These are phyloP conservation scores for Amanita pallidorosea DNA, from an alignment of 768 basidiomycete genomes.

Conservation along the genomic window DNA sequence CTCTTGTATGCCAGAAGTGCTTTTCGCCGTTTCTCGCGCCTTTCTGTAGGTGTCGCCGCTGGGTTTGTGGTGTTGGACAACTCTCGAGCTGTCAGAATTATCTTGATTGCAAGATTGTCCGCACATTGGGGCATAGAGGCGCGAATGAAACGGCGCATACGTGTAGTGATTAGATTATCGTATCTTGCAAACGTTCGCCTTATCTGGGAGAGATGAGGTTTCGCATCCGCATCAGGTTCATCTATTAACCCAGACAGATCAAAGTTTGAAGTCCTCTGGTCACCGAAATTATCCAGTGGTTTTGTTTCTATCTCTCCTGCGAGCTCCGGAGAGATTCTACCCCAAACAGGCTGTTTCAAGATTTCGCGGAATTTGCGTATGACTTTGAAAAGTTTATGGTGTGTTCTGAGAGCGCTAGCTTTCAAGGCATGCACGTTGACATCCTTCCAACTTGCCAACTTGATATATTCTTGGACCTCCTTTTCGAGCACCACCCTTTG, in stretches of 20 bases:
- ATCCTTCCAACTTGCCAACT: conserved; percentile 97
- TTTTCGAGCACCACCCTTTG: conserved; percentile 62
- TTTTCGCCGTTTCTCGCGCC: conserved; percentile 55
- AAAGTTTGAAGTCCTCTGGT: neutral
- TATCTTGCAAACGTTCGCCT: conserved; percentile 42
- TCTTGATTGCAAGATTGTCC: conserved; percentile 46
- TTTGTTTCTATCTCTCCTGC: conserved; percentile 26
- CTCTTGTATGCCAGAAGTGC: conserved; percentile 72
- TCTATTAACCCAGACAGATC: conserved; percentile 9
- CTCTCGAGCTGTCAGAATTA: conserved; percentile 51
- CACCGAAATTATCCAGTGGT: conserved; percentile 5
- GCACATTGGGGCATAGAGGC: conserved; percentile 28
- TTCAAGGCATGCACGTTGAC: conserved; percentile 90
- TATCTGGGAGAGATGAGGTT: conserved; percentile 37
- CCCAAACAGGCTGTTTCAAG: conserved; percentile 58
- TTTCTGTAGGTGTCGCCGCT: conserved; percentile 30
- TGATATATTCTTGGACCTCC: conserved; percentile 77
- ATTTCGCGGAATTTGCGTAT: conserved; percentile 88
- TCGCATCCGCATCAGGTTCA: conserved; percentile 8
- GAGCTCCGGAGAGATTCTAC: conserved; percentile 25
- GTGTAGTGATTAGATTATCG: conserved; percentile 27
- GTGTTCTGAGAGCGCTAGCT: conserved; percentile 83
- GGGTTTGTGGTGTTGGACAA: conserved; percentile 41
- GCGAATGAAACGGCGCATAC: conserved; percentile 31
- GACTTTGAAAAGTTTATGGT: conserved; percentile 83